Base-by-base conservation (phyloP, 441 rosid genomes). In the Pelargonium exstipulatum region DNA sequence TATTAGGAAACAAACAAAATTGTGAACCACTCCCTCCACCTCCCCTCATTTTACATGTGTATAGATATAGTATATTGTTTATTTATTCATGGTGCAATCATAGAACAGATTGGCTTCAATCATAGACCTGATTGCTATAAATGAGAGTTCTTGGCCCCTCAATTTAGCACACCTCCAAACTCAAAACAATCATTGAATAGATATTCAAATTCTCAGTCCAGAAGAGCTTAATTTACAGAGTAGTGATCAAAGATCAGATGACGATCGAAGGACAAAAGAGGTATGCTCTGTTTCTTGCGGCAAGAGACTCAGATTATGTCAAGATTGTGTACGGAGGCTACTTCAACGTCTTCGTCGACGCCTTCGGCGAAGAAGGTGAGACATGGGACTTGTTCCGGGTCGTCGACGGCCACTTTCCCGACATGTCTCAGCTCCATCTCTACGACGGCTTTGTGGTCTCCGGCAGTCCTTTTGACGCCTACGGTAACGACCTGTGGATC, bases 391-490 rank as follows among this genome's bases (percentile, higher is more conserved):
- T 71, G 12, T 90, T 83, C 61, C 78, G 90, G 67, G 95, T 89
- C 9, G 83, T 88, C 8, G 90, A 88, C 22, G 98, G 91, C 14
- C 88, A 90, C 32, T 92, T 92, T 45, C 96, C 96, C 29, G 88
- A 79, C 70, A 76, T 73, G 40, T 75, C 69, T 13, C 83, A 88
- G 43, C 87, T 92, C 13, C 66, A 80, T 0, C 69, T 72, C 6
- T 92, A 89, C 64, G 92, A 89, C 7, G 97, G 92, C 0, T 90
- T 92, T 68, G 87, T 92, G 0, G 70, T 92, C 46, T 86, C 90
- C 9, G 97, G 98, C 0, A 92, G 97, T 69, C 89, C 94, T 53
- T 73, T 65, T 70, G 94, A 92, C 53, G 96, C 98, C 43, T 88
- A 87, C 64, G 96, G 78, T 1, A 82, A 84, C 69, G 98, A 89